A percentile compares a stretch with the other conserved stretches of the same genome.
Evolutionary conservation across 169 alveolate genomes (phyloP).

Genomic region (Plasmodium gaboni): DNA sequence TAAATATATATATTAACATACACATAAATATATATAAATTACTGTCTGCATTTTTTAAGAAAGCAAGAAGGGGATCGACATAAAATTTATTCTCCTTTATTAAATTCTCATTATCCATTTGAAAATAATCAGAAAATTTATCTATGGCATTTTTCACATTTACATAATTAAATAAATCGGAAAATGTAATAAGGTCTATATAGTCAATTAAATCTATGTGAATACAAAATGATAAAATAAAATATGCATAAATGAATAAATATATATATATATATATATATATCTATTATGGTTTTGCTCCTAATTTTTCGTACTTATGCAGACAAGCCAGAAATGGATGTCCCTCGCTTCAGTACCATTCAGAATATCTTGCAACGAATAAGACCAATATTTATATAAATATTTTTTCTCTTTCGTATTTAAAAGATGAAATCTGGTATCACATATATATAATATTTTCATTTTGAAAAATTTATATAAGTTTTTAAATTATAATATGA

Average conservation of each 20-base stretch:
- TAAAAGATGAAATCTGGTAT: conserved; percentile 42
- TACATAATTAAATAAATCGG: conserved; percentile 64
- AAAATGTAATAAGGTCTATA: conserved; percentile 46
- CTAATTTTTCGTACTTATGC: conserved; percentile 46
- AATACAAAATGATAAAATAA: not conserved
- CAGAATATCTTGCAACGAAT: conserved; percentile 68
- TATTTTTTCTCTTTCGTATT: conserved; percentile 62
- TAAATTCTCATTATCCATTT: conserved; percentile 17
- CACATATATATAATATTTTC: conserved; percentile 72
- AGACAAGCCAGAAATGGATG: conserved; percentile 62
- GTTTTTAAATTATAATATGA: not conserved
- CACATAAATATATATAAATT: not conserved
- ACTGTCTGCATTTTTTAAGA: conserved; percentile 49
- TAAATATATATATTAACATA: not conserved
- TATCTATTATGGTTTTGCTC: not conserved
- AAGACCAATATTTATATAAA: conserved; percentile 57
- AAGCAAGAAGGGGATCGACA: conserved; percentile 62
- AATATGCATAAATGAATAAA: not conserved
- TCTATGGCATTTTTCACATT: conserved; percentile 54
- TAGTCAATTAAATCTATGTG: conserved; percentile 59
- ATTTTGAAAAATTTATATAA: conserved; percentile 3
- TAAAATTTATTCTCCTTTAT: conserved; percentile 5
- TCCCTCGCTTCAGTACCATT: conserved; percentile 39
- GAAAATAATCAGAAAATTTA: conserved; percentile 45
- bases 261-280: not conserved